Conservation (phyloP, 1,284 basidiomycete species). For the Cerrena zonata region DNA sequence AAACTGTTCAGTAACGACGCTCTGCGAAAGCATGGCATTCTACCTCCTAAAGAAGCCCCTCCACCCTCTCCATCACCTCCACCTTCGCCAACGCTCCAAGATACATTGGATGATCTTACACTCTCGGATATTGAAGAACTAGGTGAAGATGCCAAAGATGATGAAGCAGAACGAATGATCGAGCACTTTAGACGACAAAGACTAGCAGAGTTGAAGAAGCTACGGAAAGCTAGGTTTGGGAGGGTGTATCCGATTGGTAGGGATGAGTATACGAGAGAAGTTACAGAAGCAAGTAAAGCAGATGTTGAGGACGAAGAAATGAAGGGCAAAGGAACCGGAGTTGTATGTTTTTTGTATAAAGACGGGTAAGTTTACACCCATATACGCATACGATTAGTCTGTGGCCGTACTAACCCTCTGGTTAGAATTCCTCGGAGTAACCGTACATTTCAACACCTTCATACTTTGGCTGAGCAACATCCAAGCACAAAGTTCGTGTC, state of each 20-base stretch:
- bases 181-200: constrained; percentile 65
- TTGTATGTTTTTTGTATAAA: constrained; percentile 86
- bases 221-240: constrained; percentile 74
- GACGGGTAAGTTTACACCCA: constrained; percentile 58
- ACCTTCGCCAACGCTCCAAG: constrained; percentile 58
- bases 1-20: constrained; percentile 72
- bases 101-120: constrained; percentile 63
- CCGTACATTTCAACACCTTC: constrained; percentile 68
- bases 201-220: constrained; percentile 56
- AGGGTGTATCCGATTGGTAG: constrained; percentile 83
- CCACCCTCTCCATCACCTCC: constrained; percentile 73
- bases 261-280: constrained; percentile 91
- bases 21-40: constrained; percentile 84
- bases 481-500: constrained; percentile 93
- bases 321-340: constrained; percentile 70
- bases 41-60: constrained; percentile 68
- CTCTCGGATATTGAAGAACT: constrained; percentile 63
- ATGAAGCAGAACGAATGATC: constrained; percentile 76
- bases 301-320: constrained; percentile 58
- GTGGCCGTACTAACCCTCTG: constrained; percentile 1
- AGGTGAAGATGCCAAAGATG: constrained; percentile 62
- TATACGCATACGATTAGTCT: constrained; percentile 4
- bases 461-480: constrained; percentile 72
- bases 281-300: constrained; percentile 84
- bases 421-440: constrained; percentile 75